Evolutionary conservation across 73 alveolate genomes (phyloP), one percentile per base, ranked within the genome.

Genomic region (Blepharisma japonicum): DNA sequence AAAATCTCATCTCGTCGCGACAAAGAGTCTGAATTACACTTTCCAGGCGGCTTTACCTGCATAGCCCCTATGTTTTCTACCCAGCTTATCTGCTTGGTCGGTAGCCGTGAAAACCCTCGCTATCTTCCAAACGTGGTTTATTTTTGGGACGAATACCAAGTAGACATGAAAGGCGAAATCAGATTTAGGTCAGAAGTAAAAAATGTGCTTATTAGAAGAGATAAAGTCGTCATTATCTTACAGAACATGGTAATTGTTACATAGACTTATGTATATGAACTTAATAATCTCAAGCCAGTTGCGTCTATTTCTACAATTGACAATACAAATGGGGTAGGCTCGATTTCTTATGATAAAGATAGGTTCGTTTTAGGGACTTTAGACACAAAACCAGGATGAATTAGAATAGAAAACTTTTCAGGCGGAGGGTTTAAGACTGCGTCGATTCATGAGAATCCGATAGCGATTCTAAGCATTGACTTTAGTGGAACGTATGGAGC

Each of bases 141-240:
- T 39, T 61, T 61, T 25, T 61, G 74, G 74, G 74, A 61, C 74
- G 74, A 61, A 25, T 61, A 61, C 74, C 74, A 61, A n/a, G 14
- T 39, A 8, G 47, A 61, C 2, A 8, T 61, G n/a, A 61, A 61
- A 61, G 74, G 47, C 38, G 74, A 61, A 61, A 39, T 61, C 46
- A n/a, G 74, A 14, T 61, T 61, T 39, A n/a, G 74, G 47, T 14
- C 50, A n/a, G 49, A n/a, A 61, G 74, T 61, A 0, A 61, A 61
- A 39, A 61, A 61, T 9, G 74, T 61, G n/a, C 74, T 61, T 11
- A 61, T 61, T 5, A n/a, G 74, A 14, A 2, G 74, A 25, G 74
- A 61, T 25, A 61, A 61, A 61, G 23, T 61, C 39, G 47, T 61
- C 49, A 61, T 61, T 9, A 61, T 61, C 48, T 39, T 61, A 20